A percentile compares a stretch with the other conserved stretches of the same genome.
Conservation (phyloP, 75 land plant genomes). For the Chamaecyparis obtusa region DNA sequence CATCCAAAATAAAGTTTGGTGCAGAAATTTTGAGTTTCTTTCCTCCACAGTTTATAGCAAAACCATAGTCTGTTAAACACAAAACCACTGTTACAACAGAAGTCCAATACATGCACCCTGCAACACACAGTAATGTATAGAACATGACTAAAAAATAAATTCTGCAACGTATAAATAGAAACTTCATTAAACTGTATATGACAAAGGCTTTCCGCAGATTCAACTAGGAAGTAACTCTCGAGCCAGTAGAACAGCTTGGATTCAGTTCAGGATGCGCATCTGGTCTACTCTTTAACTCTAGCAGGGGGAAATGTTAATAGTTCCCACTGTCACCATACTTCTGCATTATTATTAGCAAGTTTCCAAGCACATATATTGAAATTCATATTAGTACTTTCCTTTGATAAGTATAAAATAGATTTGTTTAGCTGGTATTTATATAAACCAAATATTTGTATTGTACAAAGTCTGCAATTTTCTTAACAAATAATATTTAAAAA, state of each 20-base stretch:
- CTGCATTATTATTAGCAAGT: background rate
- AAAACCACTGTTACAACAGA: slow-evolving; percentile 1
- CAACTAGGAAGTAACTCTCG: background rate
- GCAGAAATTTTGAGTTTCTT: background rate
- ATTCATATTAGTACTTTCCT: too few species aligned
- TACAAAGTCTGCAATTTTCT: too few species aligned
- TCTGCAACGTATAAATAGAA: background rate
- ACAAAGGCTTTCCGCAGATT: background rate
- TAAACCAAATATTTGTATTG: too few species aligned
- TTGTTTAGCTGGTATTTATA: too few species aligned
- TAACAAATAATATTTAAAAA: too few species aligned
- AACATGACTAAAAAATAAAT: background rate
- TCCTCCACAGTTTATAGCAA: slow-evolving; percentile 12
- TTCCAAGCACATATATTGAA: too few species aligned
- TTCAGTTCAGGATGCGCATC: background rate
- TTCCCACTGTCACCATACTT: background rate
- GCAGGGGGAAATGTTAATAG: background rate
- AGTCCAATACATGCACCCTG: background rate
- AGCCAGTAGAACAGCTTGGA: background rate
- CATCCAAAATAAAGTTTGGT: background rate
- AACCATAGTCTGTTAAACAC: background rate
- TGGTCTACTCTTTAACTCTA: background rate
- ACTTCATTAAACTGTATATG: background rate
- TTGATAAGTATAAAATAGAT: too few species aligned
- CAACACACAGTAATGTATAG: background rate